A percentile compares a stretch with the other conserved stretches of the same genome.
Conservation (phyloP, 2,329 filamentous ascomycete species). For the Rhynchosporium graminicola region DNA sequence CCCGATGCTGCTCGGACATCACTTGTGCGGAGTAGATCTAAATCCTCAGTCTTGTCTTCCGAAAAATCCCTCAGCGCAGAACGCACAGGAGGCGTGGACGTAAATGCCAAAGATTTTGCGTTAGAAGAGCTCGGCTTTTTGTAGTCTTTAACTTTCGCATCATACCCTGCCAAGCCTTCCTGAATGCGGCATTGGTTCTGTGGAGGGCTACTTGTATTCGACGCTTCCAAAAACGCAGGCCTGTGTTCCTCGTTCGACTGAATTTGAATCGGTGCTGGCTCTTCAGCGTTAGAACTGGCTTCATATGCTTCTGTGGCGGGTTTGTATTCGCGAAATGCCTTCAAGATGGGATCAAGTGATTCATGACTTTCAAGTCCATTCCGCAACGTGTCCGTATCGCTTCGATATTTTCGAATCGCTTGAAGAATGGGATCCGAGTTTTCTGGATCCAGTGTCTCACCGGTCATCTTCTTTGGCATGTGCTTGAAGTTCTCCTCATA, state of each 20-base stretch:
- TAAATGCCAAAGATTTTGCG: constrained; percentile 5
- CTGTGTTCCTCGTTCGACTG: constrained; percentile 8
- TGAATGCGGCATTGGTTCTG: constrained; percentile 11
- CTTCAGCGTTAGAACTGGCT: neutral
- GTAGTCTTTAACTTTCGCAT: constrained; percentile 21
- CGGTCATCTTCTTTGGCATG: constrained; percentile 1
- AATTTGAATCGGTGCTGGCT: neutral
- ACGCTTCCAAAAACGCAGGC: neutral
- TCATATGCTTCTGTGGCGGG: neutral
- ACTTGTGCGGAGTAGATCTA: constrained; percentile 32
- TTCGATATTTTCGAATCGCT: constrained; percentile 18
- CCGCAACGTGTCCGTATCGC: neutral
- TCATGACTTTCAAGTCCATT: neutral
- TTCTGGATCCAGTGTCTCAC: neutral
- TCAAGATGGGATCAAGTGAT: constrained; percentile 18
- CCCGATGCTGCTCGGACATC: constrained; percentile 35
- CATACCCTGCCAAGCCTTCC: constrained; percentile 22
- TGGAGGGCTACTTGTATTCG: neutral
- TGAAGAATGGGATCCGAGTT: constrained; percentile 16
- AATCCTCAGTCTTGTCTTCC: constrained; percentile 23
- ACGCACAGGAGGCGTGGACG: neutral
- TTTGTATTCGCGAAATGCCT: constrained; percentile 15
- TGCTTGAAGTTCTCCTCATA: constrained; percentile 15
- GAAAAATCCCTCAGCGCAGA: neutral
- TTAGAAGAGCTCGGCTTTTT: constrained; percentile 7